Conservation (phyloP, 2,329 filamentous ascomycete genomes). For the Microsporum ferrugineum region DNA sequence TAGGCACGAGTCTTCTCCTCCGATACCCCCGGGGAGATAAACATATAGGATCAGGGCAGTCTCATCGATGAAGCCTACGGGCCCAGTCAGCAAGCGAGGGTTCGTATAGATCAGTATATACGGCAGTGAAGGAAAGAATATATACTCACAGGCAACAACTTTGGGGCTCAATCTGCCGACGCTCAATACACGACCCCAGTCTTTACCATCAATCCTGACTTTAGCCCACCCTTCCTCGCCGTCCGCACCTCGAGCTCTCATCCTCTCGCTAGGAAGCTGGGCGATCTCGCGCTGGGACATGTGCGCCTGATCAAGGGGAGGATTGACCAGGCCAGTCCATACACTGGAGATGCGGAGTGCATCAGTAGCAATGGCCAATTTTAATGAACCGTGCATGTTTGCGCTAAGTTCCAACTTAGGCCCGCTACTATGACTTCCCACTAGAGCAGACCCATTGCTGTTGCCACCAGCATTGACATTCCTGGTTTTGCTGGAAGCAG, state of each 20-base stretch:
- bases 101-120: background rate
- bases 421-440: conserved; percentile 18
- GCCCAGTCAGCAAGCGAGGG: background rate
- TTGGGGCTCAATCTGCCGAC: conserved; percentile 79
- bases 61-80: conserved; percentile 35
- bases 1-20: conserved; percentile 36
- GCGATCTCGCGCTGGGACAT: conserved; percentile 54
- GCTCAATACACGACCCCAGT: conserved; percentile 90
- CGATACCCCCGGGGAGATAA: conserved; percentile 32
- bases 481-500: conserved; percentile 16
- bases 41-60: conserved; percentile 38
- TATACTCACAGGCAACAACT: conserved; percentile 69
- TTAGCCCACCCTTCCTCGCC: conserved; percentile 78
- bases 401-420: conserved; percentile 75
- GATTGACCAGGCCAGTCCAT: conserved; percentile 79
- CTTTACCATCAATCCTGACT: conserved; percentile 81
- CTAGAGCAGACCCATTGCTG: conserved; percentile 13
- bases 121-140: background rate
- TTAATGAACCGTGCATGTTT: conserved; percentile 86
- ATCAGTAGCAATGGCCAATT: conserved; percentile 70
- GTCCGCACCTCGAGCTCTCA: conserved; percentile 52
- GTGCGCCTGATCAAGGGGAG: conserved; percentile 68
- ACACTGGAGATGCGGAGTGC: conserved; percentile 71
- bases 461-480: conserved; percentile 22
- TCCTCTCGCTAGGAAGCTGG: conserved; percentile 70